Base-by-base conservation (phyloP, 2,329 filamentous ascomycete species). In the Aspergillus sp. region DNA sequence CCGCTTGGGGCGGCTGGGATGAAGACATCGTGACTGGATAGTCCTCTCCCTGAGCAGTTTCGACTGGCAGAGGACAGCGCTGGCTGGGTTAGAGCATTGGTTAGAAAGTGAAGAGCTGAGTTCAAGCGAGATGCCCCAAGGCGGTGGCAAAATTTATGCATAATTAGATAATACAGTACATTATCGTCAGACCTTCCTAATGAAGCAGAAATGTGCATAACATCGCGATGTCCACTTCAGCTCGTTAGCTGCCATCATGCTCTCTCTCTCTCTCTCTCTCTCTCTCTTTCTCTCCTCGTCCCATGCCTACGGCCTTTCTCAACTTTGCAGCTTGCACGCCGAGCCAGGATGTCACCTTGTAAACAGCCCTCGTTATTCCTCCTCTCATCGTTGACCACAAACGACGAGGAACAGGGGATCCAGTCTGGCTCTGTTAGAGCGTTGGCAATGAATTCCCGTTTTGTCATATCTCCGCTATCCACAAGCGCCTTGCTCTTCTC, bases 401-500 rank as follows among this genome's bases (percentile, higher is more conserved):
- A 27, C 14, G 11, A 13, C 11, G 26, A 24, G 22, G 11, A 27
- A 15, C 26, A 10, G 26, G 34, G 20, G 15, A 19, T 17, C 28
- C 16, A 19, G 8, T 29, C 26, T 29, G 14, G 17, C 32, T 37
- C 35, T 29, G 15, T 32, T 30, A 38, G 24, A 37, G 36, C 32
- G 15, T 35, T 39, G 26, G 38, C 32, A 35, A 50, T 22, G 27
- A 49, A 52, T 29, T 46, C 44, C 29, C 47, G 36, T 33, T 35
- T 47, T 36, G 45, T 51, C 39, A 55, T 55, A 14, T 49, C 29
- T 24, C 47, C 48, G 12, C 38, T 49, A 22, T 55, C 46, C 17
- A 55, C 30, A 15, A 53, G 47, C 19, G 41, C 42, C 41, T 53
- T 56, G 6, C 35, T 37, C 20, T 49, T 42, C 37, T 55, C 49